These are phyloP conservation scores for Porodaedalea pini DNA, from an alignment of 1,284 basidiomycete species.

Conservation along the genomic window DNA sequence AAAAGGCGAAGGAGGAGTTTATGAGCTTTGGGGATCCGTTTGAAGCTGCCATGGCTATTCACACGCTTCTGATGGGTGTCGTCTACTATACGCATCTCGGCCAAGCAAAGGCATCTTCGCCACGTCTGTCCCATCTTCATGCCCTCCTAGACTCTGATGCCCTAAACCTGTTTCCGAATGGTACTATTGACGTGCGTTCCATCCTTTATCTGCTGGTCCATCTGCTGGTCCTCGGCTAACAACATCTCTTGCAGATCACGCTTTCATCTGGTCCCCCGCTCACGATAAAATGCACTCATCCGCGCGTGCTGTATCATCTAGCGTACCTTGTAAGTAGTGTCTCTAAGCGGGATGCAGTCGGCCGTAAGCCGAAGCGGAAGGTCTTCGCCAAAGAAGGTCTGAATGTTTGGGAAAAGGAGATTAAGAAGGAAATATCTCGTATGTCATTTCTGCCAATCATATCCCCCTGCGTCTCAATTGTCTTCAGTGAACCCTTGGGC, in stretches of 20 bases:
- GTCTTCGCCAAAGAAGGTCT: constrained; percentile 65
- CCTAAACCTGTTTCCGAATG: constrained; percentile 44
- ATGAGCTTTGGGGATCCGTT: constrained; percentile 37
- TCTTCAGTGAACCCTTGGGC: constrained; percentile 45
- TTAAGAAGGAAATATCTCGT: constrained; percentile 34
- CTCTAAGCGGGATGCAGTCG: constrained; percentile 67
- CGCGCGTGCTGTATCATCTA: constrained; percentile 56
- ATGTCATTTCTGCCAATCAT: background rate
- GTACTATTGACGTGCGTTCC: constrained; percentile 45
- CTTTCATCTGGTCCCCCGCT: constrained; percentile 41
- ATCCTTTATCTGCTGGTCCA: background rate
- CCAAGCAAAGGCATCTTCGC: constrained; percentile 39
- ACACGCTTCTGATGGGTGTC: constrained; percentile 54
- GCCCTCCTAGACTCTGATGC: constrained; percentile 56
- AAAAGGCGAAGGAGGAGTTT: constrained; percentile 28
- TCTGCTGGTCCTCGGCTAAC: background rate
- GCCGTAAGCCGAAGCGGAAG: constrained; percentile 65
- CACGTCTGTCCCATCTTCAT: constrained; percentile 54
- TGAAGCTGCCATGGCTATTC: constrained; percentile 44
- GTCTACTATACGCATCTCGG: constrained; percentile 58
- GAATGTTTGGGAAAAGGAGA: constrained; percentile 45
- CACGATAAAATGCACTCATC: constrained; percentile 59
- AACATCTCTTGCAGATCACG: constrained; percentile 31
- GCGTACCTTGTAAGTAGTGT: constrained; percentile 62
- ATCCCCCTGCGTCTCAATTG: background rate